These are phyloP conservation scores for Microthlaspi erraticum DNA, from an alignment of 345 rosid genomes.

Conservation along the genomic window DNA sequence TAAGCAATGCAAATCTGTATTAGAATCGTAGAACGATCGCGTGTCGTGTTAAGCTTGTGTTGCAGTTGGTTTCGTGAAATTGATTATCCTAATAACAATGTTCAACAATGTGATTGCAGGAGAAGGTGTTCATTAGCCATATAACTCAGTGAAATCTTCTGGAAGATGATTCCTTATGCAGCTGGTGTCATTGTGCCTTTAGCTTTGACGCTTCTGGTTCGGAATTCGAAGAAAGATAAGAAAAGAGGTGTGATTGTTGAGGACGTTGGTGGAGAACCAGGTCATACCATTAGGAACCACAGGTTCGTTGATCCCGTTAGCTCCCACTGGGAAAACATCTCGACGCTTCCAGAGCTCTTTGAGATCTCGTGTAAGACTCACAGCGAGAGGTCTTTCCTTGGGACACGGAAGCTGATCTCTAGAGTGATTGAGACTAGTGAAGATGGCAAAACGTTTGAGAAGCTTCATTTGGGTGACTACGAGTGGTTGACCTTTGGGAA, in stretches of 20 bases:
- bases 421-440: slow-evolving; percentile 63
- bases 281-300: slow-evolving; percentile 69
- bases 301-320: slow-evolving; percentile 58
- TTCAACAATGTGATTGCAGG: slow-evolving; percentile 22
- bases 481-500: slow-evolving; percentile 76
- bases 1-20: slow-evolving; percentile 14
- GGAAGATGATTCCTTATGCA: slow-evolving; percentile 75
- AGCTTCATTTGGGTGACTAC: slow-evolving; percentile 93
- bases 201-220: slow-evolving; percentile 63
- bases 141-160: slow-evolving; percentile 23
- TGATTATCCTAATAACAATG: slow-evolving; percentile 1
- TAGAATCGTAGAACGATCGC: not conserved
- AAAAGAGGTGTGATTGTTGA: slow-evolving; percentile 80
- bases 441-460: slow-evolving; percentile 86
- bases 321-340: slow-evolving; percentile 77
- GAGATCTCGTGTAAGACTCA: slow-evolving; percentile 75
- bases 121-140: not conserved
- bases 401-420: slow-evolving; percentile 72
- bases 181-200: slow-evolving; percentile 78
- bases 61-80: not conserved
- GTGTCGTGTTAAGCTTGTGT: not conserved
- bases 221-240: slow-evolving; percentile 61
- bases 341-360: slow-evolving; percentile 87
- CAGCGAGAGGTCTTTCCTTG: slow-evolving; percentile 62
- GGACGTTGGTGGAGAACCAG: slow-evolving; percentile 86